Evolutionary conservation across 2,329 filamentous ascomycete species (phyloP).

Genomic region (Neofusicoccum laricinum): DNA sequence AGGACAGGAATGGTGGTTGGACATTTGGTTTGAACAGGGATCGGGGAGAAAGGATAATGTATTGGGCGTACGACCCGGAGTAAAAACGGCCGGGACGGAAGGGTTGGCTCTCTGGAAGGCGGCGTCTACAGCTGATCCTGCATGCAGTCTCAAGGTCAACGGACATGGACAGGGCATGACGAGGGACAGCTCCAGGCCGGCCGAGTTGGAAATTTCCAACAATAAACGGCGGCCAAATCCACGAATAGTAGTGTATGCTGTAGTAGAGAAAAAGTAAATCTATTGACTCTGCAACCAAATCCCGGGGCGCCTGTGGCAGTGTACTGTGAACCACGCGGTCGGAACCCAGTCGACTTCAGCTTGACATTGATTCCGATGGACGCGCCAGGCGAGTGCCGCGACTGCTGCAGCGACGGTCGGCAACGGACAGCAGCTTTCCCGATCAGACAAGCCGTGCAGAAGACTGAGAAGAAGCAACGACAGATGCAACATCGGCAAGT

Average conservation of each 20-base stretch:
- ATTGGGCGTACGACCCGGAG: conserved; percentile 3
- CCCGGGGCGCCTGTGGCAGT: neutral
- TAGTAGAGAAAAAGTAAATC: neutral
- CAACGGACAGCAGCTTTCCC: neutral
- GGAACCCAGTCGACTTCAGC: too few species aligned
- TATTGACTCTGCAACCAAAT: neutral
- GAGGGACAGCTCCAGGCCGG: neutral
- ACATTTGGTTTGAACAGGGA: neutral
- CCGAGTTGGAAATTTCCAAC: neutral
- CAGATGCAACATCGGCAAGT: neutral
- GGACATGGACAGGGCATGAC: neutral
- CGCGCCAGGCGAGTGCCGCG: too few species aligned
- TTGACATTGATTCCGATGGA: too few species aligned
- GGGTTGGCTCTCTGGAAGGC: neutral
- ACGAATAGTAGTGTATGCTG: conserved; percentile 12
- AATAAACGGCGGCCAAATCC: neutral
- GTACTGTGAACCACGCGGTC: neutral
- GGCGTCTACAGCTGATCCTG: conserved; percentile 7
- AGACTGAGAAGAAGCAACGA: neutral
- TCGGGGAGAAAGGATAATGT: neutral
- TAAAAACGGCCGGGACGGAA: neutral
- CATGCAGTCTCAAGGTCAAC: neutral
- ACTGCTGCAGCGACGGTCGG: too few species aligned
- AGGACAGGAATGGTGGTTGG: neutral
- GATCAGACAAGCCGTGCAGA: neutral